Conservation (phyloP, 805 yeast genomes). For the Metschnikowia amazonensis region DNA sequence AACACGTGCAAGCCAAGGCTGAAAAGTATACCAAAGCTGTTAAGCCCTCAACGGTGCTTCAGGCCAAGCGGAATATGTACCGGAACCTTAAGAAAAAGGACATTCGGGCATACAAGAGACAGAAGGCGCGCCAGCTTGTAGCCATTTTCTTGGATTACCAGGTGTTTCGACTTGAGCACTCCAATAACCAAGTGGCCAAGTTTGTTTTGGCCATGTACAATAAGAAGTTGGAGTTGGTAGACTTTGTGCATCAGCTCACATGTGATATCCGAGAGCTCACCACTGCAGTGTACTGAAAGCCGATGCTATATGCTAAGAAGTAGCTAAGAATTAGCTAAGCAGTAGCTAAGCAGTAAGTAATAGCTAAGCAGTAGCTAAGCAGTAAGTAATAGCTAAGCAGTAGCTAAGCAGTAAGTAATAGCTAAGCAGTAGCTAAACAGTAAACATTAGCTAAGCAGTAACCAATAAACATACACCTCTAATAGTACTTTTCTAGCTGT, state of each 20-base stretch:
- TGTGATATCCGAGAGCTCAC: constrained; percentile 1
- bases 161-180: background rate
- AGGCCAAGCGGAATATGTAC: background rate
- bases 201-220: background rate
- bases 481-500: too few relatives aligned
- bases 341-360: too few relatives aligned
- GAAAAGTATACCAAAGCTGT: background rate
- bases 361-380: too few relatives aligned
- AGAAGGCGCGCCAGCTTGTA: background rate
- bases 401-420: too few relatives aligned
- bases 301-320: background rate
- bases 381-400: too few relatives aligned
- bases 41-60: background rate
- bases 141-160: background rate
- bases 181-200: background rate
- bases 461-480: too few relatives aligned
- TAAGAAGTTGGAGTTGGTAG: background rate
- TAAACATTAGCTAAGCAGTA: too few relatives aligned
- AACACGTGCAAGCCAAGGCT: background rate
- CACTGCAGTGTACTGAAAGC: background rate
- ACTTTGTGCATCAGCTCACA: background rate
- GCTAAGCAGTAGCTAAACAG: too few relatives aligned
- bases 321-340: too few relatives aligned
- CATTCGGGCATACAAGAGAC: background rate
- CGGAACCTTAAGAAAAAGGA: background rate